Percentiles rank a stretch among this genome's conserved stretches.
phyloP scores from a whole-genome alignment of 192 early-diverging fungal genomes.

The Mortierella hygrophila region DNA sequence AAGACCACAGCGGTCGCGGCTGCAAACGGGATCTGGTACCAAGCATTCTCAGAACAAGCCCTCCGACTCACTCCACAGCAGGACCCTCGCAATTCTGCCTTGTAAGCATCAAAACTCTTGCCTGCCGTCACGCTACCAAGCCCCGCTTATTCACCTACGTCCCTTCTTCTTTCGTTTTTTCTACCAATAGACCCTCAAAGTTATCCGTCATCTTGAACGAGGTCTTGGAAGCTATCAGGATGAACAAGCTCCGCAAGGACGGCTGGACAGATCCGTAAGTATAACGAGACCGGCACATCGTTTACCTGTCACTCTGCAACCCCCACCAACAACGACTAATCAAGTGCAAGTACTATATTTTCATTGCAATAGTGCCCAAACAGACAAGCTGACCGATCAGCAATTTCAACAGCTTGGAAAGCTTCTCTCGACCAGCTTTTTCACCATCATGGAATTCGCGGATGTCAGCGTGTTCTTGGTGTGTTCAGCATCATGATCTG shows the following conservation, averaged over 20 bases:
- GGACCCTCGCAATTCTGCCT: slow-evolving; percentile 23
- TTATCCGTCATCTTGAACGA: slow-evolving; percentile 49
- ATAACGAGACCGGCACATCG: neutral
- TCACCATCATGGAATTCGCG: slow-evolving; percentile 36
- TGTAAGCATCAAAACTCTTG: slow-evolving; percentile 9
- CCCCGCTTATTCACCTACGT: neutral
- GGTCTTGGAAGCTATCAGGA: slow-evolving; percentile 30
- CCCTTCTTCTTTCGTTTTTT: neutral
- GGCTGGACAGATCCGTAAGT: slow-evolving; percentile 50
- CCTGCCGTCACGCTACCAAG: neutral
- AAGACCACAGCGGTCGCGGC: neutral
- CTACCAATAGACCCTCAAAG: slow-evolving; percentile 34
- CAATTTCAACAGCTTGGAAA: slow-evolving; percentile 48
- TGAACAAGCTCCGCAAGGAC: slow-evolving; percentile 27
- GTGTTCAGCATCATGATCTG: neutral
- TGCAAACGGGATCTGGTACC: slow-evolving; percentile 25
- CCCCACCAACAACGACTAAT: neutral
- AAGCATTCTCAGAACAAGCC: slow-evolving; percentile 40
- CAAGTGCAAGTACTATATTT: neutral
- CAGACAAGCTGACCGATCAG: slow-evolving; percentile 30
- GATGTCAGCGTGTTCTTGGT: slow-evolving; percentile 40
- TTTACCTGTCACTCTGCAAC: neutral
- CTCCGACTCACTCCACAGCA: slow-evolving; percentile 38
- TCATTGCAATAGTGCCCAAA: slow-evolving; percentile 2
- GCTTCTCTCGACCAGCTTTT: slow-evolving; percentile 42